phyloP scores from a whole-genome alignment of 371 early-diverging fungal genomes.

The Saksenaea oblongispora region DNA sequence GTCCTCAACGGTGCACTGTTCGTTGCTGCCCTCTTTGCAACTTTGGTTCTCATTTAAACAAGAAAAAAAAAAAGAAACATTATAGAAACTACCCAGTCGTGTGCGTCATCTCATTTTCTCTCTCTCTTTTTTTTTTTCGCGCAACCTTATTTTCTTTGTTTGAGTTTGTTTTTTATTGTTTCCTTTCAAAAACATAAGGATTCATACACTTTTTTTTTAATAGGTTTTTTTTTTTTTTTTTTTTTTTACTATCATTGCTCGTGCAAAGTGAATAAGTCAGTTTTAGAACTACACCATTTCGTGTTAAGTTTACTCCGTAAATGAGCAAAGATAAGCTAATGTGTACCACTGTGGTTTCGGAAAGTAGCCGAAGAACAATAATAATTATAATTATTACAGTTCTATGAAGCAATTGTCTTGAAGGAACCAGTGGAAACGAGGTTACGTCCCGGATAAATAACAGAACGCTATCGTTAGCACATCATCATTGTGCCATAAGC shows the following conservation, averaged over 20 bases:
- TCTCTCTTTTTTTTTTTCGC: not conserved
- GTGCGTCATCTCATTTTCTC: not conserved
- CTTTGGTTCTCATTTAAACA: constrained; percentile 26
- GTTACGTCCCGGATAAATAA: no score
- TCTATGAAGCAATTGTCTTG: no score
- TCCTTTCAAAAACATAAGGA: not conserved
- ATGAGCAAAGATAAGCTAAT: no score
- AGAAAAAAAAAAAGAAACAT: not conserved
- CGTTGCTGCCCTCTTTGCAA: constrained; percentile 32
- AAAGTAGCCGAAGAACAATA: no score
- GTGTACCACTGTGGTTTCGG: no score
- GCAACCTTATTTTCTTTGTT: not conserved
- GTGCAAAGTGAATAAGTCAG: not conserved
- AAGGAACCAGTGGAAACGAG: no score
- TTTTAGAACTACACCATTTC: no score
- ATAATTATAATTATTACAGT: no score
- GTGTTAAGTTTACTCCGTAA: no score
- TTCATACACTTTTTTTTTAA: not conserved
- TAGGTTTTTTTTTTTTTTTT: not conserved
- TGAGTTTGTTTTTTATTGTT: not conserved
- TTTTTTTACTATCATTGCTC: not conserved
- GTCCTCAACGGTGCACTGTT: constrained; percentile 32
- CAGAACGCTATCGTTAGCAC: no score
- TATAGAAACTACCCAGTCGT: not conserved
- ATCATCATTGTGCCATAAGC: no score